Percentiles rank a stretch among this genome's conserved stretches.
Evolutionary conservation across 2,329 filamentous ascomycete genomes (phyloP).

Genomic region (Aspergillus puulaauensis): DNA sequence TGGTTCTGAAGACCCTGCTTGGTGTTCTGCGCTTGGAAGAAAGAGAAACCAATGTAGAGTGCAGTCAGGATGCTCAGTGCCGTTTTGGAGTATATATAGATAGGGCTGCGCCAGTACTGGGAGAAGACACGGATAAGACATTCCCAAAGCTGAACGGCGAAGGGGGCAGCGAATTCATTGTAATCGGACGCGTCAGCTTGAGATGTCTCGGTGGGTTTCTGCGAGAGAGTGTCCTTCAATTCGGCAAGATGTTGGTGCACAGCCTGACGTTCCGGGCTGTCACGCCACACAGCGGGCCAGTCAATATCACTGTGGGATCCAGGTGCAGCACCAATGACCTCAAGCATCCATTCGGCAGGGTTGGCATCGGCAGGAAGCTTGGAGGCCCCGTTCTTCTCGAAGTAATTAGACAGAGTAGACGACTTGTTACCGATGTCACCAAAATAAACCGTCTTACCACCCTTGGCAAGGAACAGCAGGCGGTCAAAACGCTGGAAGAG

Average conservation of each 20-base stretch:
- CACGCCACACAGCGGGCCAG: constrained; percentile 64
- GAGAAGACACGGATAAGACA: constrained; percentile 76
- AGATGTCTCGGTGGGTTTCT: constrained; percentile 40
- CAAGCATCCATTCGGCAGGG: constrained; percentile 74
- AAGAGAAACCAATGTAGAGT: constrained; percentile 82
- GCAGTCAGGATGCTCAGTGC: constrained; percentile 64
- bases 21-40: constrained; percentile 72
- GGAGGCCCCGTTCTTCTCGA: constrained; percentile 63
- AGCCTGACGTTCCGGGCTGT: constrained; percentile 55
- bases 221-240: constrained; percentile 44
- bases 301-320: constrained; percentile 63
- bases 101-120: constrained; percentile 87
- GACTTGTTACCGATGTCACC: constrained; percentile 65
- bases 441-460: constrained; percentile 69
- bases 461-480: constrained; percentile 62
- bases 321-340: constrained; percentile 59
- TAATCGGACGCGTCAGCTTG: constrained; percentile 55
- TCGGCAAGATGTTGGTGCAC: constrained; percentile 59
- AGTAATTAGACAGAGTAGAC: constrained; percentile 59
- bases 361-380: constrained; percentile 63
- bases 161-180: constrained; percentile 78
- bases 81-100: constrained; percentile 83
- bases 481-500: constrained; percentile 82
- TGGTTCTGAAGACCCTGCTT: constrained; percentile 85
- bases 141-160: constrained; percentile 64